Conservation (phyloP, 257 asterid species). For the Fraxinus cuspidata region DNA sequence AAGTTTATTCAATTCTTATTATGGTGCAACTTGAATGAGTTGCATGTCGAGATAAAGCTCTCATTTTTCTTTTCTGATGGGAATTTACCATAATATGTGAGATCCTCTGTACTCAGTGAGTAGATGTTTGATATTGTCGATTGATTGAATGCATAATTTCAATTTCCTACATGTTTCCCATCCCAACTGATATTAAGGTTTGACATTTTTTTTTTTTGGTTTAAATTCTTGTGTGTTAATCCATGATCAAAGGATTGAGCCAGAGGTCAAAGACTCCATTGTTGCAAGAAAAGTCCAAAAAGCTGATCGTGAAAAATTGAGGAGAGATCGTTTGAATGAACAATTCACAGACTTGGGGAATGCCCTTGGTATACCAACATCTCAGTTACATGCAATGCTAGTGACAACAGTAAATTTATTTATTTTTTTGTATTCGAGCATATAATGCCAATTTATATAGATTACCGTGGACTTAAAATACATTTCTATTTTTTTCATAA, state of each 20-base stretch:
- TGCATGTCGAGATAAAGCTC: neutral
- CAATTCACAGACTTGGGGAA: conserved; percentile 87
- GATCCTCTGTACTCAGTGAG: neutral
- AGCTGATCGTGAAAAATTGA: conserved; percentile 93
- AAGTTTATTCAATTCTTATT: neutral
- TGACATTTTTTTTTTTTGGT: neutral
- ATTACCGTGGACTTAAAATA: neutral
- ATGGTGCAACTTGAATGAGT: neutral
- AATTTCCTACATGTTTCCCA: neutral
- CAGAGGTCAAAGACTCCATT: conserved; percentile 59
- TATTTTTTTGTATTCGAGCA: neutral
- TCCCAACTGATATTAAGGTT: neutral
- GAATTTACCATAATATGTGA: neutral
- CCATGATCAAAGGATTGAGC: conserved; percentile 55
- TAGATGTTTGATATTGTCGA: neutral
- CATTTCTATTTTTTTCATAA: neutral
- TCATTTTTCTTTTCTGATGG: neutral
- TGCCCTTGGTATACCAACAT: conserved; percentile 63
- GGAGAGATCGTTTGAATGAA: conserved; percentile 97
- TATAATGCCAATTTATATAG: conserved; percentile 1
- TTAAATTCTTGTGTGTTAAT: conserved; percentile 14
- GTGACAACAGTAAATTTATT: neutral
- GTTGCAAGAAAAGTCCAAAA: conserved; percentile 89
- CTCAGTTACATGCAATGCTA: neutral
- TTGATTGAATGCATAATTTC: neutral